These are phyloP conservation scores for Malus sieversii DNA, from an alignment of 306 rosid species.

Conservation along the genomic window DNA sequence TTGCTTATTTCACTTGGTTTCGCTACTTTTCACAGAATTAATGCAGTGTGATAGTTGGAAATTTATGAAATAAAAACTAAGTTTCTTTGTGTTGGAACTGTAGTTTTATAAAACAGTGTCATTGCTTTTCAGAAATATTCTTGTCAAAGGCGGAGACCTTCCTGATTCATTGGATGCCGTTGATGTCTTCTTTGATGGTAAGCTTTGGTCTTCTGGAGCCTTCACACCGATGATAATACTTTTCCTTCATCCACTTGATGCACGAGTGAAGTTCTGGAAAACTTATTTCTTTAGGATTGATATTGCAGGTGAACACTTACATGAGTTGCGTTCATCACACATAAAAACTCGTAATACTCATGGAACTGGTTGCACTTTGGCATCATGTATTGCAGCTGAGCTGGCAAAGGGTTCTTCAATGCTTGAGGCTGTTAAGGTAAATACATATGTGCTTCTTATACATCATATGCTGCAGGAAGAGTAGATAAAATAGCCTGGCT, in stretches of 20 bases:
- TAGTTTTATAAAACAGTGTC: not conserved
- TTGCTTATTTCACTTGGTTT: not conserved
- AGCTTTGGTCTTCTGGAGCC: constrained; percentile 20
- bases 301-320: constrained; percentile 59
- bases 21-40: not conserved
- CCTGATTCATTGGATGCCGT: constrained; percentile 70
- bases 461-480: not conserved
- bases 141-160: constrained; percentile 96
- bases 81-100: not conserved
- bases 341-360: constrained; percentile 72
- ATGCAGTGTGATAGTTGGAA: not conserved
- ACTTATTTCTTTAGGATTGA: constrained; percentile 19
- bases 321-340: constrained; percentile 56
- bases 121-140: constrained; percentile 62
- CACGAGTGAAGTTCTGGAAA: not conserved
- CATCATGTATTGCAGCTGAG: constrained; percentile 95
- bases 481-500: not conserved
- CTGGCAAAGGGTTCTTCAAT: constrained; percentile 82
- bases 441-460: not conserved
- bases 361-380: constrained; percentile 94
- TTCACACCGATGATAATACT: not conserved
- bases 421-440: constrained; percentile 71
- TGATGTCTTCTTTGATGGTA: constrained; percentile 84
- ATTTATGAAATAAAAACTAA: not conserved
- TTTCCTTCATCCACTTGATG: not conserved